Base-by-base conservation (phyloP, 1,284 basidiomycete species). In the Stygiomarasmius scandens region DNA sequence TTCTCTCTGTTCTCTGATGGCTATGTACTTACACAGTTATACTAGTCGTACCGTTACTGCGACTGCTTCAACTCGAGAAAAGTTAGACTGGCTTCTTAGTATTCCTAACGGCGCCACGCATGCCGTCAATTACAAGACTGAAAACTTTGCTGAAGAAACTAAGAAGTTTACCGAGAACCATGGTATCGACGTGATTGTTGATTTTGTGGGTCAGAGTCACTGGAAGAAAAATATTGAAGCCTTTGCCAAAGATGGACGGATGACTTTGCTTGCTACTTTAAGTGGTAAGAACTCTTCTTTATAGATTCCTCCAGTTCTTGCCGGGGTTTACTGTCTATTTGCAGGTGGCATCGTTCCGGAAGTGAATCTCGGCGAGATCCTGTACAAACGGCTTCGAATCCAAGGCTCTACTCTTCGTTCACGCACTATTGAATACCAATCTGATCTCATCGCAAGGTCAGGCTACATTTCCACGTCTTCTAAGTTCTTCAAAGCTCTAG, bases 361-460 rank as follows among this genome's bases (percentile, higher is more conserved):
- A n/a, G 74, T 86, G 56, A 82, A 91, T 70, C 74, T 97, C 27
- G 72, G 68, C 1, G 86, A 85, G 9, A 80, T 98, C 55, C 74
- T 96, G 54, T 89, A 80, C 75, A 98, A 98, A 77, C 87, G 96
- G 8, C 81, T 98, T 56, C 86, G 88, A 11, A 88, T 99, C 55
- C 89, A 95, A 72, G 96, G 95, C 22, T 92, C 92, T 12, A 97
- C 94, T 0, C 77, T 98, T 43, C 87, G 95, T 38, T 88, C 90
- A 22, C 85, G 94, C 50, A 82, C 84, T n/a, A 69, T 81, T 27
- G 80, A 84, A 60, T 98, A 98, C 72, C 95, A 98, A 74, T 79
- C 84, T 3, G 80, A 90, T 16, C 78, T 98, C 32, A 84, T 97
- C 51, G 71, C 79, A 49, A 80, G 83, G 80, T 95, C 62, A 53